A percentile compares a stretch with the other conserved stretches of the same genome.
These are phyloP conservation scores for Samsoniella hepiali DNA, from an alignment of 2,329 filamentous ascomycete species.

Conservation along the genomic window DNA sequence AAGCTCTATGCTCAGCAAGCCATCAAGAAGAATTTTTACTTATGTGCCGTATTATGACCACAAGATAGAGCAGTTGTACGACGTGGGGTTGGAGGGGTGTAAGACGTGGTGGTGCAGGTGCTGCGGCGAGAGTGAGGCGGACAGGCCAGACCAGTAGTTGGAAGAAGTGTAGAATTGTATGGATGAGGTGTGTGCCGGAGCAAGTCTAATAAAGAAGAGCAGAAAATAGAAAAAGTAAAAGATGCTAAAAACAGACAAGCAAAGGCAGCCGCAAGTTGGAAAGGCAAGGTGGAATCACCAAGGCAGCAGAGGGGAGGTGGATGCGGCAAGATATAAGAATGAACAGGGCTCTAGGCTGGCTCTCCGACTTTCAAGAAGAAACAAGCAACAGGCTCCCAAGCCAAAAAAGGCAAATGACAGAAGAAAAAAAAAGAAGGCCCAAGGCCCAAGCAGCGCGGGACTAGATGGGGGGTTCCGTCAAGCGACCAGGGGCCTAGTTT, in stretches of 20 bases:
- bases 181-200: neutral
- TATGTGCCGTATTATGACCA: neutral
- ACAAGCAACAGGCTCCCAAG: neutral
- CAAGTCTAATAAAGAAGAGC: neutral
- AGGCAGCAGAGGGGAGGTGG: neutral
- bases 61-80: conserved; percentile 5
- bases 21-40: conserved; percentile 5
- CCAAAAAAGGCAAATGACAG: conserved; percentile 4
- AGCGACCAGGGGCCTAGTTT: conserved; percentile 4
- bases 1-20: neutral
- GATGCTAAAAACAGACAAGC: neutral
- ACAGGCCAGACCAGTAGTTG: neutral
- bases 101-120: conserved; percentile 13
- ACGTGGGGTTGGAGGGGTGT: conserved; percentile 12
- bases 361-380: conserved; percentile 1
- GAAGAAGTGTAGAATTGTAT: neutral
- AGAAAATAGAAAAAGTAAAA: neutral
- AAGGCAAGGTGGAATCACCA: neutral
- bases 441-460: conserved; percentile 17
- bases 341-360: conserved; percentile 10
- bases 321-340: conserved; percentile 19
- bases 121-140: conserved; percentile 8
- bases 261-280: neutral
- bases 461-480: conserved; percentile 11
- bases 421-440: neutral